phyloP scores from a whole-genome alignment of 805 yeast genomes.

The Isabelozyma heimii region DNA sequence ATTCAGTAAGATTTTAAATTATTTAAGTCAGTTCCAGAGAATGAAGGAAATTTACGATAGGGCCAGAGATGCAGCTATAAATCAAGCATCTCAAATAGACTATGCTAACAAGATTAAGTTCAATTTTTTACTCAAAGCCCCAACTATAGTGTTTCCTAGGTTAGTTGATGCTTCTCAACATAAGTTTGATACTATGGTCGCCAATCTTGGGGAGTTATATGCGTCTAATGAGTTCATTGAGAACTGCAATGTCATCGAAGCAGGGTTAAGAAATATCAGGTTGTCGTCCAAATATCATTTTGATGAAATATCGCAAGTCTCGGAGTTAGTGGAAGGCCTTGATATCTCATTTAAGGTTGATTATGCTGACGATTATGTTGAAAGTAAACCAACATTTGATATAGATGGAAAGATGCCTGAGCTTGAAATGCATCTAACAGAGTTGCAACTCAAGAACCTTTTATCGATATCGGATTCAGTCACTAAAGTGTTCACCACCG shows the following conservation, averaged over 20 bases:
- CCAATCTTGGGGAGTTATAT: conserved; percentile 79
- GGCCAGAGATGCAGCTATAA: conserved; percentile 84
- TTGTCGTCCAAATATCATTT: conserved; percentile 62
- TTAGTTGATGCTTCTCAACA: conserved; percentile 33
- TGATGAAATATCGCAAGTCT: conserved; percentile 44
- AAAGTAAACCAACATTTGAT: conserved; percentile 45
- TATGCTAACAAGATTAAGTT: conserved; percentile 62
- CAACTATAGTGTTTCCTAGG: conserved; percentile 77
- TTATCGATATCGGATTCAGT: conserved; percentile 54
- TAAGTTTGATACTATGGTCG: conserved; percentile 58
- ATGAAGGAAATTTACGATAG: conserved; percentile 89
- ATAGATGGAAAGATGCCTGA: conserved; percentile 62
- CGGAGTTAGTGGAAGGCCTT: conserved; percentile 65
- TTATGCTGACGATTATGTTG: conserved; percentile 41
- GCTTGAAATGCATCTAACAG: conserved; percentile 64
- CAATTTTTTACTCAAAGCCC: conserved; percentile 74
- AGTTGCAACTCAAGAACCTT: conserved; percentile 63
- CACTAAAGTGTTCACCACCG: conserved; percentile 47
- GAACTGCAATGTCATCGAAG: conserved; percentile 52
- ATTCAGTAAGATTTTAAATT: conserved; percentile 61
- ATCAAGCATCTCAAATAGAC: conserved; percentile 69
- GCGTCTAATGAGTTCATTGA: conserved; percentile 58
- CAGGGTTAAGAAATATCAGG: conserved; percentile 72
- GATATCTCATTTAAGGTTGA: conserved; percentile 62
- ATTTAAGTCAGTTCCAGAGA: conserved; percentile 67